These are phyloP conservation scores for Crucibulum laeve DNA, from an alignment of 768 basidiomycete species.

Conservation along the genomic window DNA sequence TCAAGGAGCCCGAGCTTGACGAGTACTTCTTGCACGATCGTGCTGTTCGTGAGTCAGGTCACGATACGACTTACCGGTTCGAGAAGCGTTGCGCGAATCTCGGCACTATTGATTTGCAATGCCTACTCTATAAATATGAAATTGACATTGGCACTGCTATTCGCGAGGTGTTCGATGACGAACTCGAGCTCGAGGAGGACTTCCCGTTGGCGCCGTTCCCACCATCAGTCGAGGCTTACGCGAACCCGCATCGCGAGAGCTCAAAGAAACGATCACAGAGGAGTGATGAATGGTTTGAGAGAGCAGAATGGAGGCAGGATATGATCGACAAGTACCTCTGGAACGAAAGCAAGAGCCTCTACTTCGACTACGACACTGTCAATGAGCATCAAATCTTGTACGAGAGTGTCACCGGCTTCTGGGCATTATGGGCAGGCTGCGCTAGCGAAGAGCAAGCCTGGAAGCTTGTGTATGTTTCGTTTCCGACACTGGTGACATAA, in stretches of 20 bases:
- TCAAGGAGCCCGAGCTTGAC: conserved; percentile 86
- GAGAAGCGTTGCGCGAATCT: conserved; percentile 98
- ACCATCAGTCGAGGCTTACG: conserved; percentile 67
- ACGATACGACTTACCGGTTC: conserved; percentile 95
- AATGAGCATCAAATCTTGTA: conserved; percentile 90
- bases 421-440: conserved; percentile 97
- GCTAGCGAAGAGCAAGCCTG: conserved; percentile 94
- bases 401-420: conserved; percentile 95
- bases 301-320: conserved; percentile 78
- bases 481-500: conserved; percentile 2
- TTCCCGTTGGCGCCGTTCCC: conserved; percentile 93
- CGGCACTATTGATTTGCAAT: conserved; percentile 93
- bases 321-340: conserved; percentile 94
- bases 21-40: conserved; percentile 98
- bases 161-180: conserved; percentile 90
- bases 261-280: conserved; percentile 60
- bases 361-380: conserved; percentile 95
- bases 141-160: conserved; percentile 98
- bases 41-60: conserved; percentile 92
- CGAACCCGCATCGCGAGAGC: conserved; percentile 53
- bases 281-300: conserved; percentile 90
- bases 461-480: conserved; percentile 74
- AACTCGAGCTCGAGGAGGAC: conserved; percentile 88
- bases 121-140: conserved; percentile 97
- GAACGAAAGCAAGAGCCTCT: conserved; percentile 93